Evolutionary conservation across 768 basidiomycete species (phyloP).

Genomic region (Mycena haematopus): DNA sequence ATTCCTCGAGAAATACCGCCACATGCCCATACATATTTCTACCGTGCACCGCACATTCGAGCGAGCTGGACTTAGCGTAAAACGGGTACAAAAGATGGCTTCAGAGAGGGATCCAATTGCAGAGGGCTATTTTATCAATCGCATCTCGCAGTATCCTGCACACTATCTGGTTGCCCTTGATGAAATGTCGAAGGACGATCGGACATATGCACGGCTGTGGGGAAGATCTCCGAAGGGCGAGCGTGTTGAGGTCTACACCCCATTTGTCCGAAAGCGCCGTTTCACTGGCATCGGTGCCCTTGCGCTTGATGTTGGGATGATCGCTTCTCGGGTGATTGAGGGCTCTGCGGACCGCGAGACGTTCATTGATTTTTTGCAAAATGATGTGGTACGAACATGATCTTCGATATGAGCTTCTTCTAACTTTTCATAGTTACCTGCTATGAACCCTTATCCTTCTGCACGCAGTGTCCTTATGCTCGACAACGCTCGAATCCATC

Average conservation of each 20-base stretch:
- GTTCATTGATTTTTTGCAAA: constrained; percentile 28
- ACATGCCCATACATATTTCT: constrained; percentile 21
- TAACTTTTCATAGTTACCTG: constrained; percentile 24
- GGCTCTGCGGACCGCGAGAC: constrained; percentile 29
- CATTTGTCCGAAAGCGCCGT: constrained; percentile 30
- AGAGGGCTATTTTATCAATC: constrained; percentile 18
- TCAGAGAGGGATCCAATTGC: constrained; percentile 15
- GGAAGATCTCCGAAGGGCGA: constrained; percentile 30
- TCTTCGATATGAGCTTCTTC: neutral
- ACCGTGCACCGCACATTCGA: constrained; percentile 28
- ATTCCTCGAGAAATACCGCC: constrained; percentile 17
- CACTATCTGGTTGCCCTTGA: constrained; percentile 32
- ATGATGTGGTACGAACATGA: constrained; percentile 25
- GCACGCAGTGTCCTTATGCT: constrained; percentile 26
- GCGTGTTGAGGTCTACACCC: constrained; percentile 29
- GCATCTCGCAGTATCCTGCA: constrained; percentile 19
- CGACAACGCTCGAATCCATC: constrained; percentile 36
- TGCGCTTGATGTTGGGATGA: constrained; percentile 34
- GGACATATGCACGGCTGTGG: constrained; percentile 31
- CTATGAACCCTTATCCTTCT: constrained; percentile 32
- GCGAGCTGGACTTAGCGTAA: constrained; percentile 22
- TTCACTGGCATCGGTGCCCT: constrained; percentile 32
- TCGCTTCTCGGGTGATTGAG: constrained; percentile 32
- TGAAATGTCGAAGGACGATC: constrained; percentile 38
- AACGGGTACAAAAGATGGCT: constrained; percentile 26